Conservation (phyloP, 2,329 filamentous ascomycete genomes). For the Cladosporium halotolerans region DNA sequence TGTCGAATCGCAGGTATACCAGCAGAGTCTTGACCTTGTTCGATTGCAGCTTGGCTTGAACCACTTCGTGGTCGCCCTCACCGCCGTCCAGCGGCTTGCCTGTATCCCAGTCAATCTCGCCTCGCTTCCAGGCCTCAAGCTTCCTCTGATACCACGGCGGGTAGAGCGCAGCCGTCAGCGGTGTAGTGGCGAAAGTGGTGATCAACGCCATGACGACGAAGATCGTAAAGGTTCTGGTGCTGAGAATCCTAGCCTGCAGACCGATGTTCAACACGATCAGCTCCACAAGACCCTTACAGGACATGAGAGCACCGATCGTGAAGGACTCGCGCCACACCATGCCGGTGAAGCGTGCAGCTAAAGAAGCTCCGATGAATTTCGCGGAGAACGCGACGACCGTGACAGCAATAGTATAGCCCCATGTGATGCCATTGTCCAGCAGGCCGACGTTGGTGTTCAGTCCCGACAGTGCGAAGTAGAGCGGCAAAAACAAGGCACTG, state of each 20-base stretch:
- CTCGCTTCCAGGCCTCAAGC: conserved; percentile 66
- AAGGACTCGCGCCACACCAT: conserved; percentile 87
- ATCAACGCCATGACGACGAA: conserved; percentile 91
- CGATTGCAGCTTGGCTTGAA: conserved; percentile 45
- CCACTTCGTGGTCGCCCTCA: conserved; percentile 30
- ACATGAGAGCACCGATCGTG: conserved; percentile 86
- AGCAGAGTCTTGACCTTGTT: conserved; percentile 59
- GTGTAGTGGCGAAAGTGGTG: conserved; percentile 79
- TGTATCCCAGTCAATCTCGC: conserved; percentile 85
- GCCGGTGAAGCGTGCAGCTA: conserved; percentile 69
- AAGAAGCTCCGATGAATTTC: conserved; percentile 75
- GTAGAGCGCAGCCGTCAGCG: conserved; percentile 66
- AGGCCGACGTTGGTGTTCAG: conserved; percentile 82
- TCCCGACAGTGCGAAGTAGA: conserved; percentile 91
- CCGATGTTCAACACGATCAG: conserved; percentile 90
- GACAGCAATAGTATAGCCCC: conserved; percentile 84
- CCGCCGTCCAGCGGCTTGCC: conserved; percentile 41
- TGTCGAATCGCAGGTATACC: conserved; percentile 79
- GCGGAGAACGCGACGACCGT: conserved; percentile 74
- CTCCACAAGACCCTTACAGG: conserved; percentile 91
- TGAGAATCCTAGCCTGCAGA: conserved; percentile 74
- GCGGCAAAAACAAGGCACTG: conserved; percentile 72
- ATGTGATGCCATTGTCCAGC: conserved; percentile 72
- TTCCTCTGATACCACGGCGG: conserved; percentile 72
- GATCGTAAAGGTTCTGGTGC: conserved; percentile 77